Evolutionary conservation across 2,329 filamentous ascomycete genomes (phyloP).

Genomic region (Colletotrichum sojae): DNA sequence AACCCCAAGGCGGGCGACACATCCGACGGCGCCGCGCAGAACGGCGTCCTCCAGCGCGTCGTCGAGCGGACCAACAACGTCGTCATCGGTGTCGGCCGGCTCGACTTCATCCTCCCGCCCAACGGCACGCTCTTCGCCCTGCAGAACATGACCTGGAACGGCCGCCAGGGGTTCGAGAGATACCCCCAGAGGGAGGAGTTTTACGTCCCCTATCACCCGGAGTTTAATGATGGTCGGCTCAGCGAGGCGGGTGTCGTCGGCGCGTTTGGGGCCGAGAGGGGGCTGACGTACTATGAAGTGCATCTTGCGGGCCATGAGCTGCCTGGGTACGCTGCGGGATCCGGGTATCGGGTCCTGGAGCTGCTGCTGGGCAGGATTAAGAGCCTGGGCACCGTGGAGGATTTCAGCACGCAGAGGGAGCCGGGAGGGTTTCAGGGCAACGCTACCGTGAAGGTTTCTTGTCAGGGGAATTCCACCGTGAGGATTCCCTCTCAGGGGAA

Average conservation of each 20-base stretch:
- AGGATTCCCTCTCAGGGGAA: too few relatives aligned
- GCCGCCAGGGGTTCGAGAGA: constrained; percentile 73
- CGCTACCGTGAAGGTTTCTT: too few relatives aligned
- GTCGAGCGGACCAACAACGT: constrained; percentile 51
- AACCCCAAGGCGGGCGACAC: not conserved
- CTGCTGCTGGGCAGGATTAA: constrained; percentile 46
- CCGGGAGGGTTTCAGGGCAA: too few relatives aligned
- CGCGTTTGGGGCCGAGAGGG: constrained; percentile 39
- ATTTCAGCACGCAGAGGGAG: constrained; percentile 27
- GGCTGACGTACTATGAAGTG: constrained; percentile 40
- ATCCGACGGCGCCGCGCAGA: constrained; percentile 35
- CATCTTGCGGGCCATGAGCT: constrained; percentile 45
- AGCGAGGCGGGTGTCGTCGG: constrained; percentile 37
- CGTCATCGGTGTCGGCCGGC: constrained; percentile 48
- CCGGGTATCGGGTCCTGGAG: constrained; percentile 48
- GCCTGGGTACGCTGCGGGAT: constrained; percentile 47
- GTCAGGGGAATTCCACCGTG: too few relatives aligned
- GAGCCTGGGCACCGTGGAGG: constrained; percentile 38
- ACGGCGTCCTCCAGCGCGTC: constrained; percentile 44
- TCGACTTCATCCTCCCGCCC: constrained; percentile 70
- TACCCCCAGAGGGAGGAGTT: constrained; percentile 52
- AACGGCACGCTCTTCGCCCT: constrained; percentile 76
- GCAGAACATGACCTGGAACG: constrained; percentile 82
- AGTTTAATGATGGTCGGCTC: constrained; percentile 47
- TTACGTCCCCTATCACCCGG: constrained; percentile 41